Evolutionary conservation across 371 early-diverging fungal genomes (phyloP).

Genomic region (Basidiobolus meristosporus): DNA sequence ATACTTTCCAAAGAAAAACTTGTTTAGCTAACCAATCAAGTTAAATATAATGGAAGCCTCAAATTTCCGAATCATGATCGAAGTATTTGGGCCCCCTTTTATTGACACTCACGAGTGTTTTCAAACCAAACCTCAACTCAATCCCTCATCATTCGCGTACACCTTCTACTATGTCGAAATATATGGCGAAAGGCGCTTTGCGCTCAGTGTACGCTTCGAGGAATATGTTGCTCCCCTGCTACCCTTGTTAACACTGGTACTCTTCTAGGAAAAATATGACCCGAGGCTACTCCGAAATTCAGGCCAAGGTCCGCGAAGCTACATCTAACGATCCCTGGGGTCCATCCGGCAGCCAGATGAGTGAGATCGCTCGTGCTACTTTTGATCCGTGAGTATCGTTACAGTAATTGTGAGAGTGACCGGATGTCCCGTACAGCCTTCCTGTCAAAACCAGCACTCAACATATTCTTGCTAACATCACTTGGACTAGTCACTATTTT

Average conservation of each 20-base stretch:
- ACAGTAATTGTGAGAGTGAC: not conserved
- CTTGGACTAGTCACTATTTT: slow-evolving; percentile 77
- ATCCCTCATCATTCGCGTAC: not conserved
- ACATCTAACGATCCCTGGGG: slow-evolving; percentile 85
- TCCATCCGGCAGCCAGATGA: slow-evolving; percentile 72
- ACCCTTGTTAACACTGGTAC: too few species aligned
- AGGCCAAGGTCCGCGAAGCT: slow-evolving; percentile 85
- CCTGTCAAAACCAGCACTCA: not conserved
- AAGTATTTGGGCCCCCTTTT: too few species aligned
- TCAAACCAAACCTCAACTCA: too few species aligned
- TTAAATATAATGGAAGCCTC: too few species aligned
- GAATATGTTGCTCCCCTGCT: not conserved
- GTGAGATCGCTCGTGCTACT: slow-evolving; percentile 74
- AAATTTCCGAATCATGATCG: too few species aligned
- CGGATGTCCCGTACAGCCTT: not conserved
- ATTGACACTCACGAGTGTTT: too few species aligned
- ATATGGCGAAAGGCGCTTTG: slow-evolving; percentile 5
- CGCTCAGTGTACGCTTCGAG: slow-evolving; percentile 4
- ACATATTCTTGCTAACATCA: too few species aligned
- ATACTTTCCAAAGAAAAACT: too few species aligned
- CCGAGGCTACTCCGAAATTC: slow-evolving; percentile 89
- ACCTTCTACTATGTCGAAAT: slow-evolving; percentile 2
- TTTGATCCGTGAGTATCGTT: slow-evolving; percentile 52
- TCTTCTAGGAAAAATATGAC: slow-evolving; percentile 76
- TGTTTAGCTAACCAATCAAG: too few species aligned